Conservation (phyloP, 345 rosid genomes). For the Eucalyptus paniculata region DNA sequence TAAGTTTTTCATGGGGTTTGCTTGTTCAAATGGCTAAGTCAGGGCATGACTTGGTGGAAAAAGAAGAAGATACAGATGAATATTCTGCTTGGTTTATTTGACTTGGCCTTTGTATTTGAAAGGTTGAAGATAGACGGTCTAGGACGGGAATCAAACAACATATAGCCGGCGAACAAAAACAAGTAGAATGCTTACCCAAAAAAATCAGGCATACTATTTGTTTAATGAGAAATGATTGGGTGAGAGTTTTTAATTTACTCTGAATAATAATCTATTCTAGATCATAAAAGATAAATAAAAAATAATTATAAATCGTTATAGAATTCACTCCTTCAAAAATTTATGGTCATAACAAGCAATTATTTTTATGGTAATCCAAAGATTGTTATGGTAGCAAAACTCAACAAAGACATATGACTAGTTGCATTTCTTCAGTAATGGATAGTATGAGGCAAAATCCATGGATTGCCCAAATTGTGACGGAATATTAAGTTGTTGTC, state of each 20-base stretch:
- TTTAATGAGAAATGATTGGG: too few species aligned
- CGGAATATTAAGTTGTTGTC: neutral
- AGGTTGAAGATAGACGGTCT: neutral
- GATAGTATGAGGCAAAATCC: neutral
- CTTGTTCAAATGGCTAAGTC: neutral
- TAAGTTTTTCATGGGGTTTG: neutral
- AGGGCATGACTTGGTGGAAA: neutral
- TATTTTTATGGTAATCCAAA: too few species aligned
- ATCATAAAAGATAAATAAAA: too few species aligned
- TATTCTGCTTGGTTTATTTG: neutral
- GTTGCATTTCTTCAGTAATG: neutral
- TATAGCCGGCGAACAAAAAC: neutral
- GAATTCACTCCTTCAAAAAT: fast-evolving
- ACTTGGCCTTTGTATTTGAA: neutral
- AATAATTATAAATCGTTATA: fast-evolving
- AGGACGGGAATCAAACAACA: neutral
- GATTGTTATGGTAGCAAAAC: too few species aligned
- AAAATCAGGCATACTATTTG: neutral
- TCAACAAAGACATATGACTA: neutral
- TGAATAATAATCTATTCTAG: fast-evolving
- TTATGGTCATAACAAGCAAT: too few species aligned
- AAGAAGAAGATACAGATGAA: neutral
- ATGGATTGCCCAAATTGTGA: neutral
- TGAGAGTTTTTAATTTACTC: too few species aligned
- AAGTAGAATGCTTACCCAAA: neutral